phyloP scores from a whole-genome alignment of 1,284 basidiomycete genomes.

The Inonotus obliquus region DNA sequence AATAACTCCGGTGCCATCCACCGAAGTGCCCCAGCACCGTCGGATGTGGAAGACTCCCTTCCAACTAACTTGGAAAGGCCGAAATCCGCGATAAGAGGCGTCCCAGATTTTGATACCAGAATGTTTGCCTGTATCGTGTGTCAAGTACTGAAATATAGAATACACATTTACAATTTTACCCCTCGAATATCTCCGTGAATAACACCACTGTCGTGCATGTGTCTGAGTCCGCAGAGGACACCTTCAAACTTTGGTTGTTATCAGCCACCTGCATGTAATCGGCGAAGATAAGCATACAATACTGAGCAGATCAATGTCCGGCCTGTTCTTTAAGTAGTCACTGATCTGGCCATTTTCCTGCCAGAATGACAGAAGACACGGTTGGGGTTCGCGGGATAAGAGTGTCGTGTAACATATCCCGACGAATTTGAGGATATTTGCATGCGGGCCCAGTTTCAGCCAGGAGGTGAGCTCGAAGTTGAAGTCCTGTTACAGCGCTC shows the following conservation, averaged over 20 bases:
- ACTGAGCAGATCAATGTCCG: slow-evolving; percentile 3
- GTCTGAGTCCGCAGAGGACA: slow-evolving; percentile 4
- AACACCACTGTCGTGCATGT: slow-evolving; percentile 14
- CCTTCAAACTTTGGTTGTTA: slow-evolving; percentile 4
- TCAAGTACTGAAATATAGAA: background rate
- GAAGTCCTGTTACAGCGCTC: background rate
- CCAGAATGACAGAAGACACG: slow-evolving; percentile 11
- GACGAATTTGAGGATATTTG: slow-evolving; percentile 4
- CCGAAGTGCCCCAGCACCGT: background rate
- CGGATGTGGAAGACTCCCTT: background rate
- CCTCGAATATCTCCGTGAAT: slow-evolving; percentile 17
- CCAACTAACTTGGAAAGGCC: slow-evolving; percentile 5
- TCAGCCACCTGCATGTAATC: background rate
- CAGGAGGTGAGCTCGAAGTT: slow-evolving; percentile 5
- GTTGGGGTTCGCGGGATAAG: background rate
- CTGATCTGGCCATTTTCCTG: slow-evolving; percentile 7
- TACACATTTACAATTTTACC: background rate
- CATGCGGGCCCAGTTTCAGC: slow-evolving; percentile 3
- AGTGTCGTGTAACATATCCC: slow-evolving; percentile 6
- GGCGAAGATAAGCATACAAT: background rate
- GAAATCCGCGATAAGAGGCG: slow-evolving; percentile 10
- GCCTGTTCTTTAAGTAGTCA: slow-evolving; percentile 1
- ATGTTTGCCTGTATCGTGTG: background rate
- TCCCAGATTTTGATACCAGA: background rate
- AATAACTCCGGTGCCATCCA: slow-evolving; percentile 14